These are phyloP conservation scores for Maudiozyma turicensis DNA, from an alignment of 805 yeast species.

Conservation along the genomic window DNA sequence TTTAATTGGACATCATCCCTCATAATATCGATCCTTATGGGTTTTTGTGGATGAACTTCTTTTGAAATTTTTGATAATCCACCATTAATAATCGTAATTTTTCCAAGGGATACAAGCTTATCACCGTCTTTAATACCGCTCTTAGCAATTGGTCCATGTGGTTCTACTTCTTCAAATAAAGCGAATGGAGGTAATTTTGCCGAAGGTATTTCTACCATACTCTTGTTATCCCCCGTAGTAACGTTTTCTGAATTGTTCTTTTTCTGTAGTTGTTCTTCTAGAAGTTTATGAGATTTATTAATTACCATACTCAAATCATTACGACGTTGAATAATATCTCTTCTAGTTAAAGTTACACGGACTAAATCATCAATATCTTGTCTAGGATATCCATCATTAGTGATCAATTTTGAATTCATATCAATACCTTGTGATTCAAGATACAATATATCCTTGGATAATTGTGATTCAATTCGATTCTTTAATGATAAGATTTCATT, in stretches of 20 bases:
- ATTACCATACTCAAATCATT: slow-evolving; percentile 42
- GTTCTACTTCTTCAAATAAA: slow-evolving; percentile 38
- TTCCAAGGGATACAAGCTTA: slow-evolving; percentile 44
- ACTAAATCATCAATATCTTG: slow-evolving; percentile 67
- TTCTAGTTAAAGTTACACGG: slow-evolving; percentile 50
- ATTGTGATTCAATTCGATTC: neutral
- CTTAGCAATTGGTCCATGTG: slow-evolving; percentile 44
- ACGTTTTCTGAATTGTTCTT: neutral
- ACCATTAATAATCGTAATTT: neutral
- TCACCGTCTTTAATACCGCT: slow-evolving; percentile 53
- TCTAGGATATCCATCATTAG: slow-evolving; percentile 78
- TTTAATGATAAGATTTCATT: neutral
- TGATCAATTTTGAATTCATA: slow-evolving; percentile 56
- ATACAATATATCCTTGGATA: slow-evolving; percentile 30
- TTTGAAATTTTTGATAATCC: neutral
- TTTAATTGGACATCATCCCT: slow-evolving; percentile 6
- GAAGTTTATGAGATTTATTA: neutral
- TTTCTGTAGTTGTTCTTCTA: neutral
- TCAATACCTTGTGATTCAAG: slow-evolving; percentile 41
- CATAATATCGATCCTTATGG: neutral
- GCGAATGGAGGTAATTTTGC: slow-evolving; percentile 40
- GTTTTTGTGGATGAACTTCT: neutral
- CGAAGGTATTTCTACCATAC: too few relatives aligned
- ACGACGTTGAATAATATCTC: slow-evolving; percentile 38
- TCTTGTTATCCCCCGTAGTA: neutral